Evolutionary conservation across 163 green algal genomes (phyloP).

Genomic region (Volvox carteri): DNA sequence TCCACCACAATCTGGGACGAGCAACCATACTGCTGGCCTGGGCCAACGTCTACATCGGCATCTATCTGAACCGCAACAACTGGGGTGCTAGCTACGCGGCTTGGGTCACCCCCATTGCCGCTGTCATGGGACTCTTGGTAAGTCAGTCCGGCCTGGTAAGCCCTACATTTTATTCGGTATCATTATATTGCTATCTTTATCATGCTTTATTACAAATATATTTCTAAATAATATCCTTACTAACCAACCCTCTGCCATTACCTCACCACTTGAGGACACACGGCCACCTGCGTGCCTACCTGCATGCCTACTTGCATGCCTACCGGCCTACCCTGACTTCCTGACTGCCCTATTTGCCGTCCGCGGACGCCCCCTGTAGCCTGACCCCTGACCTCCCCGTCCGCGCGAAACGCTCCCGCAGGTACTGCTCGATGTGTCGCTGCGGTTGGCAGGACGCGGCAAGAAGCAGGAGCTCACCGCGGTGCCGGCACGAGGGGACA

Average conservation of each 20-base stretch:
- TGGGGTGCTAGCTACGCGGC: conserved; percentile 19
- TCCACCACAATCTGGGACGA: conserved; percentile 51
- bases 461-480: not conserved
- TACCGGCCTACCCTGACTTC: not conserved
- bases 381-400: not conserved
- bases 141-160: not conserved
- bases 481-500: not conserved
- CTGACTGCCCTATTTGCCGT: not conserved
- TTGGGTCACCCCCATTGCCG: conserved; percentile 37
- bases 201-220: not conserved
- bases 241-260: not conserved
- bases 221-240: not conserved
- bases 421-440: not conserved
- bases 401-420: not conserved
- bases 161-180: not conserved
- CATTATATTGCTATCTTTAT: not conserved
- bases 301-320: not conserved
- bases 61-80: conserved; percentile 9
- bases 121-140: conserved; percentile 42
- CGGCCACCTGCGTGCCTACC: not conserved
- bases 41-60: conserved; percentile 50
- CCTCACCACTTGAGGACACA: not conserved
- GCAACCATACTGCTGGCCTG: not conserved
- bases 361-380: not conserved
- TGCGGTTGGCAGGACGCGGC: not conserved